Evolutionary conservation across 1,284 basidiomycete genomes (phyloP), one percentile per base, ranked within the genome.

Genomic region (Phylloboletellus chloephorus): DNA sequence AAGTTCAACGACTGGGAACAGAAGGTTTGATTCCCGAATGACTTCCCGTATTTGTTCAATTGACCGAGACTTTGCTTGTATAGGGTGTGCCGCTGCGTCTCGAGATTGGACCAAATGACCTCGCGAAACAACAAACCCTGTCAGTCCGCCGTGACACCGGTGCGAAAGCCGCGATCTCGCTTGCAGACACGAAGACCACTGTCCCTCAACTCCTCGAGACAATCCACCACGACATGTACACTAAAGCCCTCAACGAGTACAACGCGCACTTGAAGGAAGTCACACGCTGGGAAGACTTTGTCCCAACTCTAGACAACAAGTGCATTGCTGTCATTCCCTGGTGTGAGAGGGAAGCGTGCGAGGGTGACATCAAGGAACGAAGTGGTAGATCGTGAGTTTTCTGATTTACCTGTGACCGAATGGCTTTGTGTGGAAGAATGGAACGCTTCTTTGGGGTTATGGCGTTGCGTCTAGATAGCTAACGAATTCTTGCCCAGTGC

Each of bases 1-100:
- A 99, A 98, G 71, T 99, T 97, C 72, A 97, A 97, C 65, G 91
- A 98, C 62, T 98, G 95, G 93, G 96, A 99, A 72, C 85, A 96
- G 68, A 91, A 93, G 77, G 88, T 84, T 49, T 50, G 49, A 37
- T 48, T 12, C 39, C 12, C 33, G 26, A 25, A 7, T 22, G 9
- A 17, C 19, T 31, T 26, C 0, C 4, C 13, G 2, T 20, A 34
- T 23, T 30, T 34, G 16, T 34, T 13, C 0, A 20, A 12, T 42
- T 28, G 12, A 15, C 31, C 30, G 35, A 49, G 32, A 23, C 31
- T 1, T 43, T 11, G 5, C 41, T 42, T 37, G 28, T 36, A 35
- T 11, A 90, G 87, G 96, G 96, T 65, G 92, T 98, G 22, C 96
- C 95, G 16, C 73, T 99, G 44, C 90, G 95, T 51, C 82, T 99